Conservation (phyloP, 2,329 filamentous ascomycete species). For the Penicillium sp. region DNA sequence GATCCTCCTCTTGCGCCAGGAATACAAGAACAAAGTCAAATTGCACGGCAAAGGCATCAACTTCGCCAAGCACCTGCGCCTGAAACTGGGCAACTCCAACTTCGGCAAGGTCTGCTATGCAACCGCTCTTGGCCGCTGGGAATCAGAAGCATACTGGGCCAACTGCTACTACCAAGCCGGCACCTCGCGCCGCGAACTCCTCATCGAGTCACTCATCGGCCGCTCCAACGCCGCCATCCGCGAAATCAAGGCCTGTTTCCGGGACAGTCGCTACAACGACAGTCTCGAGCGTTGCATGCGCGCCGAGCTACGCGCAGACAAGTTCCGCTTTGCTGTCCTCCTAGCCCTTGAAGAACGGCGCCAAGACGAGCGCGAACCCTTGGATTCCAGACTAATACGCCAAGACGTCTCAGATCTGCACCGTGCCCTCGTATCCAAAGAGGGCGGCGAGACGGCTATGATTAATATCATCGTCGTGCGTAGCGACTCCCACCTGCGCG, state of each 20-base stretch:
- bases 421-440: constrained; percentile 62
- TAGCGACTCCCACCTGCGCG: constrained; percentile 74
- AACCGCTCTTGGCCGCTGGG: constrained; percentile 82
- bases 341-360: constrained; percentile 75
- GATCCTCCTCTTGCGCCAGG: constrained; percentile 74
- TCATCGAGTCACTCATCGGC: constrained; percentile 92
- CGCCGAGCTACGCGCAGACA: constrained; percentile 88
- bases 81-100: constrained; percentile 46
- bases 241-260: constrained; percentile 81
- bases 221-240: constrained; percentile 81
- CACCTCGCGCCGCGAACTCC: constrained; percentile 74
- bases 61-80: constrained; percentile 49
- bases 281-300: constrained; percentile 80
- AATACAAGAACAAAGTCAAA: constrained; percentile 89
- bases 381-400: constrained; percentile 59
- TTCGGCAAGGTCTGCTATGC: constrained; percentile 91
- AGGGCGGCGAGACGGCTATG: constrained; percentile 84
- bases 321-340: constrained; percentile 85
- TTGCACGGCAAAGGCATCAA: constrained; percentile 47
- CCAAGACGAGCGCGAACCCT: constrained; percentile 72
- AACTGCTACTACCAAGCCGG: constrained; percentile 96
- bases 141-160: constrained; percentile 94
- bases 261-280: constrained; percentile 85
- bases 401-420: constrained; percentile 70
- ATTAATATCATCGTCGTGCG: constrained; percentile 75